Conservation (phyloP, 805 yeast species). For the Jamesozyma spencerorum region DNA sequence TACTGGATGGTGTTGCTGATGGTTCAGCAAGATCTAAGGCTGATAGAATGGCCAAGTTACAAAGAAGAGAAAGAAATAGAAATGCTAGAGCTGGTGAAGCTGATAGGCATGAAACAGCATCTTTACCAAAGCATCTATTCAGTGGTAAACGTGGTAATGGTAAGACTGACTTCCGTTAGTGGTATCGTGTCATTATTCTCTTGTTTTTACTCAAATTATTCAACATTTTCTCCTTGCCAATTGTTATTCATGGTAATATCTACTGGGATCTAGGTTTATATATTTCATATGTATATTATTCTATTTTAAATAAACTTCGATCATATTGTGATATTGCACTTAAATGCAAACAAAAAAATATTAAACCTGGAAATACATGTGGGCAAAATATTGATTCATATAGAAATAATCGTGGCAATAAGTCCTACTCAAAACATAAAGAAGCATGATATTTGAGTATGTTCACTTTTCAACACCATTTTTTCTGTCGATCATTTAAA, state of each 20-base stretch:
- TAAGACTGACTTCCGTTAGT: slow-evolving; percentile 76
- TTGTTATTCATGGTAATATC: neutral
- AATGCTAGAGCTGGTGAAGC: slow-evolving; percentile 90
- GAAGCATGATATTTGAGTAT: too few species aligned
- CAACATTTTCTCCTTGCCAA: neutral
- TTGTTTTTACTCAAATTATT: neutral
- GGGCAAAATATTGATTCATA: too few species aligned
- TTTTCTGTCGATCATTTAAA: too few species aligned
- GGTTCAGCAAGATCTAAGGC: slow-evolving; percentile 76
- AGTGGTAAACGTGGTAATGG: slow-evolving; percentile 96
- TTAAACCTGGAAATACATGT: too few species aligned
- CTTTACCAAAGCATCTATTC: slow-evolving; percentile 88
- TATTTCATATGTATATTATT: slow-evolving; percentile 4
- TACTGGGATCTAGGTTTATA: slow-evolving; percentile 1
- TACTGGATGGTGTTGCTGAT: slow-evolving; percentile 78
- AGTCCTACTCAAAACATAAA: too few species aligned
- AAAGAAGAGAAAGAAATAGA: slow-evolving; percentile 90
- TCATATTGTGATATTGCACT: neutral
- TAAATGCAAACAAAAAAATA: neutral
- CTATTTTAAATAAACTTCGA: slow-evolving; percentile 1
- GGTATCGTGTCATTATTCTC: neutral
- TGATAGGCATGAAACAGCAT: slow-evolving; percentile 80
- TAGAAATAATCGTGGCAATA: too few species aligned
- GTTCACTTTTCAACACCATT: too few species aligned
- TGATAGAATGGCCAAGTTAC: slow-evolving; percentile 76